Evolutionary conservation across 2,329 filamentous ascomycete species (phyloP).

Genomic region (Hypocreales sp.): DNA sequence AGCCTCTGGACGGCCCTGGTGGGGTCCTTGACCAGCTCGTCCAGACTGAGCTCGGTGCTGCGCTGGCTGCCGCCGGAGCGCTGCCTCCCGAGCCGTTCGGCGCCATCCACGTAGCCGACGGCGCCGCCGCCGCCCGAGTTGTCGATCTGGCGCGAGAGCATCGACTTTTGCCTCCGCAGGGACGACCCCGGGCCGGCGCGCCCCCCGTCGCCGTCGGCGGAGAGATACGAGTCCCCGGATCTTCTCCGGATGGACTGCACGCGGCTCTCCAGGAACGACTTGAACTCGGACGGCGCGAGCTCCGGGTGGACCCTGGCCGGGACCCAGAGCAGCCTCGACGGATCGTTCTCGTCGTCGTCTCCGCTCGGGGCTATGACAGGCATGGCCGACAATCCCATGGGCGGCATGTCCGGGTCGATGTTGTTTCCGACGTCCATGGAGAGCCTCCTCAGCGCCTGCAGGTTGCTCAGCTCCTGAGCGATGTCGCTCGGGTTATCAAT

Average conservation of each 20-base stretch:
- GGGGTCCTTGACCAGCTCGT: conserved; percentile 71
- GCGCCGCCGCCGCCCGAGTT: conserved; percentile 41
- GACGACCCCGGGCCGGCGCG: conserved; percentile 43
- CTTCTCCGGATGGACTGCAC: conserved; percentile 79
- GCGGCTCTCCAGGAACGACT: conserved; percentile 85
- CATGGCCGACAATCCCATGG: conserved; percentile 51
- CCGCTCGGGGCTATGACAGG: conserved; percentile 57
- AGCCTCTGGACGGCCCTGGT: conserved; percentile 55
- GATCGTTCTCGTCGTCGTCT: conserved; percentile 71
- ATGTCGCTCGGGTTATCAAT: conserved; percentile 82
- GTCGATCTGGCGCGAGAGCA: conserved; percentile 85
- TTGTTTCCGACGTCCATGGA: conserved; percentile 81
- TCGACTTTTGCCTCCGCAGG: conserved; percentile 79
- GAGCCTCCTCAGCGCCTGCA: conserved; percentile 80
- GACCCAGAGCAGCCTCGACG: conserved; percentile 86
- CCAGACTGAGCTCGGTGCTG: conserved; percentile 52
- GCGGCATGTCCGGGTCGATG: conserved; percentile 60
- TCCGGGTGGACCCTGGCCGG: conserved; percentile 89
- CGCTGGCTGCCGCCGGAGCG: conserved; percentile 40
- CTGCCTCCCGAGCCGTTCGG: conserved; percentile 62
- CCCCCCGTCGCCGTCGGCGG: conserved; percentile 32
- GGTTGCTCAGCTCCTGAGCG: conserved; percentile 80
- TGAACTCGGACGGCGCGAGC: conserved; percentile 89
- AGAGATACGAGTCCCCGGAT: conserved; percentile 56
- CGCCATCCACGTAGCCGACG: conserved; percentile 65